Percentiles rank a stretch among this genome's conserved stretches.
Evolutionary conservation across 495 filamentous ascomycete species (phyloP).

Genomic region (Aspergillus cristatus): DNA sequence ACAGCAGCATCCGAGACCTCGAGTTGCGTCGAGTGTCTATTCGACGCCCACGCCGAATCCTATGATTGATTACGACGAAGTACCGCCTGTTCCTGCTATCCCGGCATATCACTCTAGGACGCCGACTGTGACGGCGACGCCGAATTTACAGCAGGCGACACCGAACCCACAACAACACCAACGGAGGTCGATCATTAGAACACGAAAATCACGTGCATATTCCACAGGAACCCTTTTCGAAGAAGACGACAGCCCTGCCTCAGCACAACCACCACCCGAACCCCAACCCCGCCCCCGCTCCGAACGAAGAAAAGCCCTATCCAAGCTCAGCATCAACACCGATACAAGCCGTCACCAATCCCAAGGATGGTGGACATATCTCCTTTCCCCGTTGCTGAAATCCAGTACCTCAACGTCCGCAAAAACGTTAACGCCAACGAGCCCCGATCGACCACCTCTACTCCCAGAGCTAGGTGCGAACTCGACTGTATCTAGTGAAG

Average conservation of each 20-base stretch:
- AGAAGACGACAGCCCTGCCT: slow-evolving; percentile 13
- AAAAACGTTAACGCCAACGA: slow-evolving; percentile 19
- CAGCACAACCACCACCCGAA: too few relatives aligned
- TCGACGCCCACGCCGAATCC: slow-evolving; percentile 47
- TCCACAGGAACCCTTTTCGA: slow-evolving; percentile 51
- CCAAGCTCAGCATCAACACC: slow-evolving; percentile 30
- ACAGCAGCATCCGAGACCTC: slow-evolving; percentile 16
- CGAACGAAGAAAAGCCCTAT: slow-evolving; percentile 14
- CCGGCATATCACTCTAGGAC: slow-evolving; percentile 32
- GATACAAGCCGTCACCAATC: slow-evolving; percentile 49
- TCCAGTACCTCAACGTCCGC: slow-evolving; percentile 25
- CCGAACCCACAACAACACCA: too few relatives aligned
- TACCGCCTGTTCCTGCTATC: slow-evolving; percentile 56
- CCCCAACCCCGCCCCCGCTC: neutral
- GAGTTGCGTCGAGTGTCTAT: slow-evolving; percentile 58
- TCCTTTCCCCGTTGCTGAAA: slow-evolving; percentile 65
- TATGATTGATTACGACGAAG: slow-evolving; percentile 12
- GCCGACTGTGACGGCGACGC: slow-evolving; percentile 4
- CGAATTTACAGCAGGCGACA: too few relatives aligned
- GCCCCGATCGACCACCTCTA: slow-evolving; percentile 22
- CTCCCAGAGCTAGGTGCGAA: slow-evolving; percentile 16
- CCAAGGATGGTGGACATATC: slow-evolving; percentile 81
- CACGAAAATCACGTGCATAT: slow-evolving; percentile 20
- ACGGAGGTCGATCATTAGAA: slow-evolving; percentile 17
- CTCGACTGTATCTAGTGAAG: slow-evolving; percentile 17